Conservation (phyloP, 176 grass and related monocot genomes). For the Hordeum vulgare region MorexV3_pseudomolecules_assembly NC_058521.1:499576188-499576687, state of each 20-base stretch:
- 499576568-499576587: constrained; percentile 93
- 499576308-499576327: constrained; percentile 99
- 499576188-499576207: too few relatives aligned
- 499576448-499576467: constrained; percentile 9
- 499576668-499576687: constrained; percentile 79
- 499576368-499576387: constrained; percentile 87
- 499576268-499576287: constrained; percentile 89
- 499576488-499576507: constrained; percentile 6
- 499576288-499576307: constrained; percentile 88
- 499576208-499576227: not conserved
- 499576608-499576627: constrained; percentile 91
- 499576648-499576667: constrained; percentile 82
- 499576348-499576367: constrained; percentile 96
- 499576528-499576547: constrained; percentile 77
- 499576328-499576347: constrained; percentile 78
- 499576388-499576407: constrained; percentile 92
- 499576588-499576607: constrained; percentile 99
- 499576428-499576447: constrained; percentile 35
- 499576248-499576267: constrained; percentile 74
- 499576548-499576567: constrained; percentile 58
- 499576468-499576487: not conserved
- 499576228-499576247: constrained; percentile 48
- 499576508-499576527: not conserved
- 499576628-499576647: constrained; percentile 99
- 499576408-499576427: constrained; percentile 82